Evolutionary conservation across 208 protist genomes (phyloP), one percentile per base, ranked within the genome.

Genomic region (Strigomonas culicis): DNA sequence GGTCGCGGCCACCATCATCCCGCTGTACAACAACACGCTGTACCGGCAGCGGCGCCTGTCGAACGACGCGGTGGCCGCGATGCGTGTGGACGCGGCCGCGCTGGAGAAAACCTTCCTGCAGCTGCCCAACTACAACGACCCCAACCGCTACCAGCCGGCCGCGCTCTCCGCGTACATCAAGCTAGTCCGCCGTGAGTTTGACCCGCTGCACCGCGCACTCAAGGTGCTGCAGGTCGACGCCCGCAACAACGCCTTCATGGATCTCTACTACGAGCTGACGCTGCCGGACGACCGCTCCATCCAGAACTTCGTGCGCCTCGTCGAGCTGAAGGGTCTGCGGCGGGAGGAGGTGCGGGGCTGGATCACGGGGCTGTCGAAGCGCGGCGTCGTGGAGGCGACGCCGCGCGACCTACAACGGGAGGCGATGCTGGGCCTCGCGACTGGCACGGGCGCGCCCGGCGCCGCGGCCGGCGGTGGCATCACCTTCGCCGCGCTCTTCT

Each of bases 111-210:
- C 62, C 11, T 88, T 95, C 60, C 70, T 95, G 61, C 78, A 92
- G 70, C 70, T 93, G 44, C 90, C 90, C 41, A 93, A 93, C 75
- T 92, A 90, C 73, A 92, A 92, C 70, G 84, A 92, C 67, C 86
- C 90, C 0, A 63, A 80, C 15, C 84, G 84, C 49, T 92, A 88
- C 64, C 25, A 68, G 22, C 57, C 82, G 4, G 62, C 74, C 30
- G 51, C 71, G 27, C 66, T 95, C 25, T 80, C 78, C 8, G 74
- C 78, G 24, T 95, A 95, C 70, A 86, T 82, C 61, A 84, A 79
- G 27, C 66, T 90, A 2, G 90, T 95, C 4, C 74, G 83, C 28
- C 77, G 75, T 6, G 86, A 95, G 64, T 95, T 95, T 64, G 86
- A 93, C 49, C 68, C 74, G 30, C 73, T 95, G 1, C 85, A 92